Evolutionary conservation across 176 grass and related monocot species (phyloP).

Genomic region (Tuctoria greenei): DNA sequence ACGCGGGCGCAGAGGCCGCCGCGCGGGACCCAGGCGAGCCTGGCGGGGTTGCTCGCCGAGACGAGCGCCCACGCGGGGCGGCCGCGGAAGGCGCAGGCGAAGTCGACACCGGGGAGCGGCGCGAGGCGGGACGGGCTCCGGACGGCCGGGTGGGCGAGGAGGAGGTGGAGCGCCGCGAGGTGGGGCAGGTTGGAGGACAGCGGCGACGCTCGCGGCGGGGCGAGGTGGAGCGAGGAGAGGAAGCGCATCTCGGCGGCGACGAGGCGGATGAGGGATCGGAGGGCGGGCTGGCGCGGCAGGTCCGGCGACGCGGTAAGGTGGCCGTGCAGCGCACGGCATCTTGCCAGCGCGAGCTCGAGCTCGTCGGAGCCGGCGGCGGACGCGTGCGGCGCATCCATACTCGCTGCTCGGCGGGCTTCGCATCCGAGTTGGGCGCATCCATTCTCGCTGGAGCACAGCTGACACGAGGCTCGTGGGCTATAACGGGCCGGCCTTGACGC

Average conservation of each 20-base stretch:
- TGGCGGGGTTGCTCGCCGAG: slow-evolving; percentile 72
- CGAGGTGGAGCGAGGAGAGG: slow-evolving; percentile 37
- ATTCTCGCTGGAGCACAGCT: slow-evolving; percentile 28
- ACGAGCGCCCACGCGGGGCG: slow-evolving; percentile 65
- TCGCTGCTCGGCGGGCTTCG: neutral
- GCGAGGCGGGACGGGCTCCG: slow-evolving; percentile 56
- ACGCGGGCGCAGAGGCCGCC: slow-evolving; percentile 49
- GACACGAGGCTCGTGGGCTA: neutral
- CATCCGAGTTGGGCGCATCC: slow-evolving; percentile 24
- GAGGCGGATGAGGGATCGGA: slow-evolving; percentile 54
- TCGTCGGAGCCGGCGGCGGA: slow-evolving; percentile 20
- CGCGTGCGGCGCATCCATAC: slow-evolving; percentile 35
- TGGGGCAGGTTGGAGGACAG: slow-evolving; percentile 85
- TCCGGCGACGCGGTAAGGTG: slow-evolving; percentile 35
- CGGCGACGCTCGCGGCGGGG: slow-evolving; percentile 12
- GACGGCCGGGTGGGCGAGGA: slow-evolving; percentile 76
- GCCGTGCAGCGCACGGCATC: slow-evolving; percentile 53
- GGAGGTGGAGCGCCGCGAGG: slow-evolving; percentile 58
- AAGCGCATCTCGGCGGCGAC: slow-evolving; percentile 68
- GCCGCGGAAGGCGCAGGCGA: slow-evolving; percentile 61
- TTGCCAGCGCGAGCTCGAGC: slow-evolving; percentile 29
- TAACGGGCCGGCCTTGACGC: neutral
- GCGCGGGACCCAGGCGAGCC: slow-evolving; percentile 42
- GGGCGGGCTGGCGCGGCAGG: slow-evolving; percentile 36
- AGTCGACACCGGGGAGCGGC: slow-evolving; percentile 56